Base-by-base conservation (phyloP, 2,329 filamentous ascomycete species). In the Colletotrichum sp. region DNA sequence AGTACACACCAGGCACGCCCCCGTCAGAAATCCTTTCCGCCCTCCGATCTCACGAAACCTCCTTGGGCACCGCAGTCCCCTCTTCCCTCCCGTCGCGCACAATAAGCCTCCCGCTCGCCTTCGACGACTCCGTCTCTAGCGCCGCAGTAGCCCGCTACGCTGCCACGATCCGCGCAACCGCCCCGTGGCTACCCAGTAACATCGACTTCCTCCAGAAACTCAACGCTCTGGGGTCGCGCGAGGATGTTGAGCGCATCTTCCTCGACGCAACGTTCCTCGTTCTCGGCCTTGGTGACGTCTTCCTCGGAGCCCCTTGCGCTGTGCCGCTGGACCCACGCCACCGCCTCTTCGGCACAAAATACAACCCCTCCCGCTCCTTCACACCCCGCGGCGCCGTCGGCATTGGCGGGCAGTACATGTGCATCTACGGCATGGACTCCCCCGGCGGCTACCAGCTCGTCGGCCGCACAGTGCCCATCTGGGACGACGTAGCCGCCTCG, bases 111-210 rank as follows among this genome's bases (percentile, higher is more conserved):
- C 86, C 86, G 0, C 79, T 87, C 36, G 83, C 83, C 9, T 85
- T 87, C 71, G 80, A 87, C 55, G 85, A 87, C 72, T 78, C 77
- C 18, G 81, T 83, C n/a, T 83, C 82, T 72, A 80, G 86, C 24
- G 87, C 90, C 39, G 91, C 92, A 1, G 87, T 92, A 1, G 84
- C 90, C 61, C 87, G 92, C 5, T 94, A 94, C 81, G 89, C 89
- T 80, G 89, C 90, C 28, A 93, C 91, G 1, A 91, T 92, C 77
- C 87, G 92, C 8, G 87, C 89, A 2, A 88, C 91, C 65, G 92
- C 92, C 0, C 88, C 90, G 0, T 94, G 92, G 79, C 85, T 93
- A 0, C 92, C 92, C 0, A 90, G 91, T 78, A 93, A 93, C 70
- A 85, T 93, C 55, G 86, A 89, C 1, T 94, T 93, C 72, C 77